A percentile compares a stretch with the other conserved stretches of the same genome.
These are phyloP conservation scores for Cytospora piceae DNA, from an alignment of 2,329 filamentous ascomycete species.

Conservation along the genomic window DNA sequence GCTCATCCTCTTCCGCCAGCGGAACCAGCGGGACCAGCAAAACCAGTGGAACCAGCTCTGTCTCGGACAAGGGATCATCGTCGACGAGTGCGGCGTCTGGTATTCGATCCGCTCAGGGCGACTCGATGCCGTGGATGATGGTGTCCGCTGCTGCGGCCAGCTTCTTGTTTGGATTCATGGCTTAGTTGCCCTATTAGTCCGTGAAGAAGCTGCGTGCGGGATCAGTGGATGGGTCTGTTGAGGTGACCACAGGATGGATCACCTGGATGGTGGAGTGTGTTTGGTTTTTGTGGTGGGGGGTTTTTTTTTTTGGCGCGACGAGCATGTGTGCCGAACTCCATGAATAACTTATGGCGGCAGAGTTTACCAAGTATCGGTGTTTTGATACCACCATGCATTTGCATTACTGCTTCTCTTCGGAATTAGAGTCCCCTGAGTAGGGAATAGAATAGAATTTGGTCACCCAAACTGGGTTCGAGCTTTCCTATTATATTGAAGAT, in stretches of 20 bases:
- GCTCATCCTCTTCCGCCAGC: constrained; percentile 30
- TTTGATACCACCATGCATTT: constrained; percentile 28
- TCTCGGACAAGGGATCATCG: neutral
- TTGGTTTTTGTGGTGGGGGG: neutral
- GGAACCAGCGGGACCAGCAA: constrained; percentile 35
- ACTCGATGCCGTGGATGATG: constrained; percentile 13
- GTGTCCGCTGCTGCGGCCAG: constrained; percentile 13
- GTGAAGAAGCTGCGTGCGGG: neutral
- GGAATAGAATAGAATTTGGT: constrained; percentile 11
- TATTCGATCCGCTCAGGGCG: constrained; percentile 20
- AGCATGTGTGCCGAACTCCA: neutral
- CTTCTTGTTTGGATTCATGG: constrained; percentile 22
- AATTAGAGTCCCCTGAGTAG: constrained; percentile 4
- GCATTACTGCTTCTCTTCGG: constrained; percentile 25
- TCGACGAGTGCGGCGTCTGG: constrained; percentile 12
- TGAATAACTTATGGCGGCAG: constrained; percentile 7
- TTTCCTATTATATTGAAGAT: neutral
- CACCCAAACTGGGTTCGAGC: neutral
- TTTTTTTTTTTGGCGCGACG: constrained; percentile 5
- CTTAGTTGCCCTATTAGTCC: constrained; percentile 7
- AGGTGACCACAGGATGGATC: neutral
- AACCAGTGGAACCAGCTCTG: constrained; percentile 33
- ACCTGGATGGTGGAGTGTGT: neutral
- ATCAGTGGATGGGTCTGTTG: neutral
- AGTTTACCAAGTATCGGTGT: constrained; percentile 25